phyloP scores from a whole-genome alignment of 192 early-diverging fungal species.

The Backusella mclennaniae region DNA sequence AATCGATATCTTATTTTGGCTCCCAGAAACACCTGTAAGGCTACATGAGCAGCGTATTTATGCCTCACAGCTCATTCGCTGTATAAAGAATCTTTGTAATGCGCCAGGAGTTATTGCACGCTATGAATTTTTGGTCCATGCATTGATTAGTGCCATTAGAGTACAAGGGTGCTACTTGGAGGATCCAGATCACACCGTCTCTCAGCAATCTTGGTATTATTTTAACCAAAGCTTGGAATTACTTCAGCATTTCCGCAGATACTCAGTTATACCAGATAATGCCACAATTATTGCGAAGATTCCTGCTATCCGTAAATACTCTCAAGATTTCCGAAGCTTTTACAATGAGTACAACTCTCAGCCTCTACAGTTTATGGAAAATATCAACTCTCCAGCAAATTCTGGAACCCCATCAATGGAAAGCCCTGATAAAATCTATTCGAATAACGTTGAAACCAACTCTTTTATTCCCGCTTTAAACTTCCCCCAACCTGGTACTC shows the following conservation, averaged over 20 bases:
- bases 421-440: background rate
- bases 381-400: background rate
- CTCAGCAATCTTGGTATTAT: background rate
- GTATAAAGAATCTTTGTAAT: background rate
- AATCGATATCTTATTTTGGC: background rate
- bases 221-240: background rate
- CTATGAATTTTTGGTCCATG: slow-evolving; percentile 2
- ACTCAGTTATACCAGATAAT: background rate
- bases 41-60: background rate
- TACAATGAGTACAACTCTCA: background rate
- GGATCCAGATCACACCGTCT: background rate
- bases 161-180: background rate
- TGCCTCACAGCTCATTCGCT: background rate
- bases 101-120: background rate
- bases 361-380: background rate
- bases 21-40: background rate
- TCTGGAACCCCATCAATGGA: background rate
- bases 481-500: background rate
- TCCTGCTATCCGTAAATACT: background rate
- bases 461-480: background rate
- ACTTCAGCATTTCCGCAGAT: background rate
- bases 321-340: background rate
- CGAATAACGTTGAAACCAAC: background rate
- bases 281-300: background rate
- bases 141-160: background rate